Conservation (phyloP, 2,329 filamentous ascomycete species). For the Sporothrix curviconia region DNA sequence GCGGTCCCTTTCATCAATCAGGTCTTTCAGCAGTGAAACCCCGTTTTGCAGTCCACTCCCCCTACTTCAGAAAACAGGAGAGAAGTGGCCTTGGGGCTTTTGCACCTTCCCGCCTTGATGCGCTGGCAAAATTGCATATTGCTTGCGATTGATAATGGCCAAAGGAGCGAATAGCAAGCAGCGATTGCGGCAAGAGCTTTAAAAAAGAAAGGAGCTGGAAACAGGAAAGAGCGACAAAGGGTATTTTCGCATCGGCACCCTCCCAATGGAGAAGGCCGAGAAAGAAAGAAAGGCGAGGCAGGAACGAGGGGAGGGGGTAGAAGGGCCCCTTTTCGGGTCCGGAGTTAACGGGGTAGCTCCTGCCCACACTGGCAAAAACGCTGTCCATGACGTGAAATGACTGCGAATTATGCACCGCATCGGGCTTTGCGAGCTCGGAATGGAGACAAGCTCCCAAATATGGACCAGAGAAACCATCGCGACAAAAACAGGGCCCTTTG, state of each 20-base stretch:
- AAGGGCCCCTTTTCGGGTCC: background rate
- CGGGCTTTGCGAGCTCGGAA: background rate
- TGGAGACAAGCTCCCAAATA: background rate
- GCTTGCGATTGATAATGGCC: background rate
- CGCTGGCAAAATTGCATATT: constrained; percentile 9
- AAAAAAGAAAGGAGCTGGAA: background rate
- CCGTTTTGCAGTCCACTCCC: too few species aligned
- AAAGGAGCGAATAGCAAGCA: background rate
- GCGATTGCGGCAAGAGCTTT: background rate
- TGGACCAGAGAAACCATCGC: background rate
- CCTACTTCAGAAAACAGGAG: too few species aligned
- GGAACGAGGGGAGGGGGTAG: background rate
- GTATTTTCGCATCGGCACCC: background rate
- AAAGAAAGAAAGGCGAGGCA: background rate
- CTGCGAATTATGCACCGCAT: background rate
- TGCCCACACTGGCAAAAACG: background rate
- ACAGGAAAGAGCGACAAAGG: background rate
- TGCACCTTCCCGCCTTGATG: constrained; percentile 2
- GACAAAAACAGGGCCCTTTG: background rate
- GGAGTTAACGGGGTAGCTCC: too few species aligned
- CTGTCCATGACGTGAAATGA: background rate
- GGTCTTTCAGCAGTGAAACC: too few species aligned
- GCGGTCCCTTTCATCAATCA: too few species aligned
- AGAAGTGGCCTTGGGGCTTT: background rate
- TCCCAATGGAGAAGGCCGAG: background rate